Percentiles rank a stretch among this genome's conserved stretches.
phyloP scores from a whole-genome alignment of 73 alveolate genomes.

The Uronychia setigera region DNA sequence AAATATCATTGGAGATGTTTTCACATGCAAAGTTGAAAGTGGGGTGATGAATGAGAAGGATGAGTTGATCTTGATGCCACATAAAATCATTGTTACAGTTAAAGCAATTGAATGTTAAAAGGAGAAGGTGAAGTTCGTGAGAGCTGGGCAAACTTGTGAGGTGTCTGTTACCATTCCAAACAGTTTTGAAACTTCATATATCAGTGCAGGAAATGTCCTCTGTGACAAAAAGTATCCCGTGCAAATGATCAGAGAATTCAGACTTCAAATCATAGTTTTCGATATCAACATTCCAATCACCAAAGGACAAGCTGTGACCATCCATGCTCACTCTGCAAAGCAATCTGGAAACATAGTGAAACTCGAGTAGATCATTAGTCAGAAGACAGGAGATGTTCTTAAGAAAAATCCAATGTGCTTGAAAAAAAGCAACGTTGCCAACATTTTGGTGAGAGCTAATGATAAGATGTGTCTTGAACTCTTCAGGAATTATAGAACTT shows the following conservation, averaged over 20 bases:
- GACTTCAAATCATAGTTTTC: constrained; percentile 73
- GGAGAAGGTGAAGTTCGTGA: constrained; percentile 41
- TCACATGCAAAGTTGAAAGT: constrained; percentile 79
- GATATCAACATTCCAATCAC: constrained; percentile 79
- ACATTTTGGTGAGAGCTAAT: constrained; percentile 62
- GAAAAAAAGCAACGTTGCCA: constrained; percentile 73
- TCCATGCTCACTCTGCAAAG: constrained; percentile 74
- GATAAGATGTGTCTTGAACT: constrained; percentile 75
- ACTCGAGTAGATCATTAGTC: constrained; percentile 70
- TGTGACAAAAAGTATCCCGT: constrained; percentile 74
- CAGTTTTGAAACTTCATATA: constrained; percentile 61
- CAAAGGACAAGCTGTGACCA: constrained; percentile 76
- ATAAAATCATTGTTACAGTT: constrained; percentile 47
- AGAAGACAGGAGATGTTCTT: constrained; percentile 68
- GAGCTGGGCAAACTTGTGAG: constrained; percentile 84
- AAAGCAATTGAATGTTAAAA: constrained; percentile 65
- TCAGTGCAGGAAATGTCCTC: constrained; percentile 79
- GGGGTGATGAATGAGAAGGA: constrained; percentile 68
- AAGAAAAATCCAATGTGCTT: constrained; percentile 81
- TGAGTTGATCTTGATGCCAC: constrained; percentile 68
- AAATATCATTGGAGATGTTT: constrained; percentile 52
- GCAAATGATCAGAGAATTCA: constrained; percentile 69
- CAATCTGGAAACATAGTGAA: constrained; percentile 61
- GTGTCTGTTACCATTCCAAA: constrained; percentile 54
- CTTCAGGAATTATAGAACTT: constrained; percentile 61